Conservation (phyloP, 1,284 basidiomycete species). For the Rhodofomes roseus region DNA sequence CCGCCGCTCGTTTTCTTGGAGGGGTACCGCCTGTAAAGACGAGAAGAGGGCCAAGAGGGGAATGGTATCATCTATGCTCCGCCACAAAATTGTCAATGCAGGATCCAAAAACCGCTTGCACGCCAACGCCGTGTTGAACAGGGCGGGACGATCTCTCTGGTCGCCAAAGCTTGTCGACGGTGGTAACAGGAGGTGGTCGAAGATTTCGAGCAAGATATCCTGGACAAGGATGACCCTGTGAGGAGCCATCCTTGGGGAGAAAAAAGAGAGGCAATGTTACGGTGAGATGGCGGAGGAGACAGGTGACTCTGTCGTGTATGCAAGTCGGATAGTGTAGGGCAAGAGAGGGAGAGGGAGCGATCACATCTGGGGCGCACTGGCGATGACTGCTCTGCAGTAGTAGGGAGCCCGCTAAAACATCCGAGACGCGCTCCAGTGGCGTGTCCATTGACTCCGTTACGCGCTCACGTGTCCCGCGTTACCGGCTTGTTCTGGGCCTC, state of each 20-base stretch:
- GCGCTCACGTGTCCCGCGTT: background rate
- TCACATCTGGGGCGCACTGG: background rate
- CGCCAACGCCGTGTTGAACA: constrained; percentile 46
- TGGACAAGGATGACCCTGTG: background rate
- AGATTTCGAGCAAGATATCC: background rate
- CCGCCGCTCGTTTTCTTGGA: background rate
- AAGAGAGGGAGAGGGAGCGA: background rate
- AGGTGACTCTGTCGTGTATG: background rate
- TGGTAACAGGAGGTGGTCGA: background rate
- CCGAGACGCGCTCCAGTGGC: background rate
- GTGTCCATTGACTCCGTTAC: background rate
- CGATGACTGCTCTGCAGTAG: background rate
- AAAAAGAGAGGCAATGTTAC: background rate
- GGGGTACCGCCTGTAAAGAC: background rate
- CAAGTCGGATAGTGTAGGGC: background rate
- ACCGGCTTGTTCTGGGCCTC: background rate
- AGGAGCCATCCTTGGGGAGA: background rate
- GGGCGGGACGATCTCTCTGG: background rate
- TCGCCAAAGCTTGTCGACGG: background rate
- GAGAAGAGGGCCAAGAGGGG: constrained; percentile 35
- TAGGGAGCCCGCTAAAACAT: background rate
- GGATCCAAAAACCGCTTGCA: constrained; percentile 61
- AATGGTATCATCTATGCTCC: constrained; percentile 61
- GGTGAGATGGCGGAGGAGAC: background rate
- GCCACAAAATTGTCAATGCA: constrained; percentile 62